These are phyloP conservation scores for Backusella psychrophila DNA, from an alignment of 192 early-diverging fungal genomes.

Conservation along the genomic window DNA sequence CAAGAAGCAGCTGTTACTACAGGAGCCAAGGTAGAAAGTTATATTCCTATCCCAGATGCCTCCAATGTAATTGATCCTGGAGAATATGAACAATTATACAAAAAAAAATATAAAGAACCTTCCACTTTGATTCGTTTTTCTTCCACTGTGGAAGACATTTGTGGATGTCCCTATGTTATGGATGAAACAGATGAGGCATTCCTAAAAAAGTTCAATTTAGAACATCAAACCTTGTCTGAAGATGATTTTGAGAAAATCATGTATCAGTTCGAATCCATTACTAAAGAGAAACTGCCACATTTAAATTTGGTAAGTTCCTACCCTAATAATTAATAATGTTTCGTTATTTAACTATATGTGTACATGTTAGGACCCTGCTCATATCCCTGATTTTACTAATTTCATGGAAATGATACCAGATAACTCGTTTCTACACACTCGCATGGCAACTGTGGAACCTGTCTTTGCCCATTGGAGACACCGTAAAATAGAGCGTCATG, in stretches of 20 bases:
- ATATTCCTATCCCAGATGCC: slow-evolving; percentile 90
- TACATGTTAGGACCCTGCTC: slow-evolving; percentile 26
- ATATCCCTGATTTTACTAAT: slow-evolving; percentile 26
- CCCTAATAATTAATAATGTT: neutral
- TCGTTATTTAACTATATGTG: neutral
- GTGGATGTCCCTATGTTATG: slow-evolving; percentile 73
- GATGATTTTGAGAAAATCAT: slow-evolving; percentile 74
- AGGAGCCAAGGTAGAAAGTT: slow-evolving; percentile 44
- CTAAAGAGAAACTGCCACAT: slow-evolving; percentile 45
- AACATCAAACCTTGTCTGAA: slow-evolving; percentile 38
- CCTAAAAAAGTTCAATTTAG: slow-evolving; percentile 40
- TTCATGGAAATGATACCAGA: slow-evolving; percentile 18
- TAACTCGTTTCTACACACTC: neutral
- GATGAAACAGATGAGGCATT: slow-evolving; percentile 73
- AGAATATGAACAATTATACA: slow-evolving; percentile 61
- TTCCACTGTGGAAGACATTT: slow-evolving; percentile 74
- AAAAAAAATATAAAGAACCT: slow-evolving; percentile 58
- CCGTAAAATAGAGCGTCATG: slow-evolving; percentile 17
- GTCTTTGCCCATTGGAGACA: slow-evolving; percentile 32
- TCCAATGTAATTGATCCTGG: slow-evolving; percentile 49
- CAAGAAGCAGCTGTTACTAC: slow-evolving; percentile 54
- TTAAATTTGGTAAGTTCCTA: slow-evolving; percentile 25
- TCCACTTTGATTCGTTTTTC: slow-evolving; percentile 72
- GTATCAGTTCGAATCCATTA: slow-evolving; percentile 65
- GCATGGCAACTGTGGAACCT: neutral